phyloP scores from a whole-genome alignment of 176 grass and related monocot genomes.

The Pontederia crassipes region DNA sequence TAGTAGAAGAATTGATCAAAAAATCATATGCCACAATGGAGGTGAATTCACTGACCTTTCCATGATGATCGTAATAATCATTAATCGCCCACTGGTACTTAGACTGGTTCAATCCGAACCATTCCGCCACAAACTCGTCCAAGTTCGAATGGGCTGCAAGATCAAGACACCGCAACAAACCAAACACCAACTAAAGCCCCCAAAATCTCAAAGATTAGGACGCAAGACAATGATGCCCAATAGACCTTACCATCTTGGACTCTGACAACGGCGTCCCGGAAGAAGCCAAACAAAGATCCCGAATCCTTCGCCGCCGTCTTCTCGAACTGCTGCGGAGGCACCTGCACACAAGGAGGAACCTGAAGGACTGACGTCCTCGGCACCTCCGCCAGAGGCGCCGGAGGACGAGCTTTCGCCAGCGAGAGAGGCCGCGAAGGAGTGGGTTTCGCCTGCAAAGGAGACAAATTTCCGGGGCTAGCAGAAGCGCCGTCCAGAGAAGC shows the following conservation, averaged over 20 bases:
- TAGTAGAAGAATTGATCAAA: neutral
- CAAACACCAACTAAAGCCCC: neutral
- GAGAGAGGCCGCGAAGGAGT: neutral
- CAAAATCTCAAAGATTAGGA: neutral
- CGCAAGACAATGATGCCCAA: neutral
- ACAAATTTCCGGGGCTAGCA: neutral
- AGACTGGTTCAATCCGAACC: slow-evolving; percentile 12
- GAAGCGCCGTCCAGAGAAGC: neutral
- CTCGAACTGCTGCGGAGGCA: slow-evolving; percentile 7
- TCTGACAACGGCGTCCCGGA: slow-evolving; percentile 8
- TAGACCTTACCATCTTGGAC: slow-evolving; percentile 12
- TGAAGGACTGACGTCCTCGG: too few species aligned
- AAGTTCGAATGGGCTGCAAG: slow-evolving; percentile 17
- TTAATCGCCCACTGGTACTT: slow-evolving; percentile 21
- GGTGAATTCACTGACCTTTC: slow-evolving; percentile 10
- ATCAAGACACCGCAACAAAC: neutral
- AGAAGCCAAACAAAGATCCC: slow-evolving; percentile 13
- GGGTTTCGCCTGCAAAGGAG: neutral
- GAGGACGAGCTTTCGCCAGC: neutral
- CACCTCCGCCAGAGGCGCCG: too few species aligned
- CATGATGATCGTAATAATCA: slow-evolving; percentile 15
- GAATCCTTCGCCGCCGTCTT: slow-evolving; percentile 5
- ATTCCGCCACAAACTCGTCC: slow-evolving; percentile 10
- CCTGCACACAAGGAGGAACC: neutral
- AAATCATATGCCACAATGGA: neutral